Evolutionary conservation across 2,329 filamentous ascomycete species (phyloP).

Genomic region (Talaromyces albobiverticillius): DNA sequence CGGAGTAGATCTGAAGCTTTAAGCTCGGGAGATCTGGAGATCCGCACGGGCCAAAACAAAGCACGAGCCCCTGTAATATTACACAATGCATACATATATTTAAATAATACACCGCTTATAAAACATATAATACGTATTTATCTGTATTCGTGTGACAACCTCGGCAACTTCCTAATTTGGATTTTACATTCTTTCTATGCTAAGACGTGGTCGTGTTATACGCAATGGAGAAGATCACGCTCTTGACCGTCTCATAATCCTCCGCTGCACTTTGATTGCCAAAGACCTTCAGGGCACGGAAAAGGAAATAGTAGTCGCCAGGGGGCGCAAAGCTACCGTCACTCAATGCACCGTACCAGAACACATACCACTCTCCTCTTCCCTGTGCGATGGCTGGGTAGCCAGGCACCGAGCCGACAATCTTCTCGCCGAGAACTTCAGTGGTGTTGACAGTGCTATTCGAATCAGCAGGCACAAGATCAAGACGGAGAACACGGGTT

Average conservation of each 20-base stretch:
- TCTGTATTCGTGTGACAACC: no score
- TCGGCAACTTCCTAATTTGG: no score
- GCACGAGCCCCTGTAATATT: no score
- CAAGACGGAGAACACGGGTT: slow-evolving; percentile 9
- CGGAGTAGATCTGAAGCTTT: no score
- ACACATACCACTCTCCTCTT: slow-evolving; percentile 2
- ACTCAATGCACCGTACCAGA: slow-evolving; percentile 22
- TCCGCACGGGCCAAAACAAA: no score
- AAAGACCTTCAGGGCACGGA: slow-evolving; percentile 27
- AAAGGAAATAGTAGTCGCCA: slow-evolving; percentile 26
- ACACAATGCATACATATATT: no score
- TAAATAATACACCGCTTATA: no score
- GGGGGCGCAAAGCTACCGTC: slow-evolving; percentile 25
- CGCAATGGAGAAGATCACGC: slow-evolving; percentile 21
- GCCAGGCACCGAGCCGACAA: slow-evolving; percentile 3
- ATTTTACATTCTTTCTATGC: no score
- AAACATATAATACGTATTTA: no score
- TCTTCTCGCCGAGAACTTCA: slow-evolving; percentile 7
- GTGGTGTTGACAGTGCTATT: slow-evolving; percentile 6
- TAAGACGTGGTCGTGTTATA: slow-evolving; percentile 3
- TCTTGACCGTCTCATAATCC: slow-evolving; percentile 25
- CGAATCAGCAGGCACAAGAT: slow-evolving; percentile 1
- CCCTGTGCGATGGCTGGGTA: not conserved
- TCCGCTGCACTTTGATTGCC: slow-evolving; percentile 21
- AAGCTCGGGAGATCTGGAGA: no score